Evolutionary conservation across 306 rosid genomes (phyloP).

Genomic region (Trifolium dubium): DNA sequence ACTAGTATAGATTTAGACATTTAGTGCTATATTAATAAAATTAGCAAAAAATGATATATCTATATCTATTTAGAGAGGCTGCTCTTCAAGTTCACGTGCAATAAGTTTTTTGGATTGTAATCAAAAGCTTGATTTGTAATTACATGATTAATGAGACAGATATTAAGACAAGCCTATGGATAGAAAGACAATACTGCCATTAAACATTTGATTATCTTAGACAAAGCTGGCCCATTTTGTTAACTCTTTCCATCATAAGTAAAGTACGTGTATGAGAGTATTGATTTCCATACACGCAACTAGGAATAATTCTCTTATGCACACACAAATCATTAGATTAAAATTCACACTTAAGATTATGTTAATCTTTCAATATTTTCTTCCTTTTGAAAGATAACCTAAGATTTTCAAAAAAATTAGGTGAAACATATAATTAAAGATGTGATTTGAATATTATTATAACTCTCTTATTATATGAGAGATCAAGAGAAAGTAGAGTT

Average conservation of each 20-base stretch:
- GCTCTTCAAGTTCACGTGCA: conserved; percentile 41
- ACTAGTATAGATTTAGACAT: conserved; percentile 39
- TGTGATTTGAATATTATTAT: background rate
- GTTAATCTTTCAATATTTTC: background rate
- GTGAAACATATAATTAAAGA: background rate
- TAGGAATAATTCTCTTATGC: background rate
- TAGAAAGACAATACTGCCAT: conserved; percentile 38
- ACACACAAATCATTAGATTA: background rate
- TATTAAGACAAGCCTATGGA: conserved; percentile 49
- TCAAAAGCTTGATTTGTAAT: conserved; percentile 35
- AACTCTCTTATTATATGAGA: too few species aligned
- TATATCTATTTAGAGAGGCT: too few species aligned
- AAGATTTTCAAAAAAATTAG: background rate
- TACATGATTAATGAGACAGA: conserved; percentile 42
- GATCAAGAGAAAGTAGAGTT: too few species aligned
- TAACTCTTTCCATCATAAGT: conserved; percentile 20
- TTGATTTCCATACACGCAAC: background rate
- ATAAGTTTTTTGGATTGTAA: conserved; percentile 44
- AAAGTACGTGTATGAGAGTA: conserved; percentile 34
- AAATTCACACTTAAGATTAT: background rate
- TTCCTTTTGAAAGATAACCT: background rate
- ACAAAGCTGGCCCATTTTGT: conserved; percentile 23
- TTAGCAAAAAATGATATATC: background rate
- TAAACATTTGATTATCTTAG: conserved; percentile 19
- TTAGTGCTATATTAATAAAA: conserved; percentile 33